These are phyloP conservation scores for Polygonum maritimum DNA, from an alignment of 148 eudicot species.

Conservation along the genomic window DNA sequence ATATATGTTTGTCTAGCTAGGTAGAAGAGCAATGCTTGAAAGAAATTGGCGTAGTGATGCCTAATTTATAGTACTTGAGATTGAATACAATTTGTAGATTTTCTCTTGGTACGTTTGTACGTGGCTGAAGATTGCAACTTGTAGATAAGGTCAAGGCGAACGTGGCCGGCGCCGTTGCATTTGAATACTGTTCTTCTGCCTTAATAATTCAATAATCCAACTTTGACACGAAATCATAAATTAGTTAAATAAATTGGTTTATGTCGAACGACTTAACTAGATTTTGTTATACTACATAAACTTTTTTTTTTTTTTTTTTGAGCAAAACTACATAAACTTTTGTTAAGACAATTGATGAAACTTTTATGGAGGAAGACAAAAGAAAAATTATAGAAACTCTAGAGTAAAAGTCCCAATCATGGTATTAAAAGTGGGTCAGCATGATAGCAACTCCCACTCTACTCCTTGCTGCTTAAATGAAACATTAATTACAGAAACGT, in stretches of 20 bases:
- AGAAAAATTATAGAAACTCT: no score
- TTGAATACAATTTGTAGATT: neutral
- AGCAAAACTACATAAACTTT: no score
- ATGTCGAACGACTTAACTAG: no score
- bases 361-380: no score
- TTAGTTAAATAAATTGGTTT: no score
- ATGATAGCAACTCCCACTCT: neutral
- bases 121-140: neutral
- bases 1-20: neutral
- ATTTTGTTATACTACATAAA: no score
- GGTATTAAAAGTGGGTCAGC: neutral
- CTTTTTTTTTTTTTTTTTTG: no score
- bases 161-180: neutral
- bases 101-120: neutral
- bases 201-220: neutral
- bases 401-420: neutral
- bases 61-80: neutral
- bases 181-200: neutral
- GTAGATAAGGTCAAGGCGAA: neutral
- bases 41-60: neutral
- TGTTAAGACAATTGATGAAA: no score
- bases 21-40: slow-evolving; percentile 1
- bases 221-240: neutral
- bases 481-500: neutral
- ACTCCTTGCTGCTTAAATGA: neutral